Percentiles rank a stretch among this genome's conserved stretches.
phyloP scores from a whole-genome alignment of 345 rosid genomes.

The Balakata baccata region DNA sequence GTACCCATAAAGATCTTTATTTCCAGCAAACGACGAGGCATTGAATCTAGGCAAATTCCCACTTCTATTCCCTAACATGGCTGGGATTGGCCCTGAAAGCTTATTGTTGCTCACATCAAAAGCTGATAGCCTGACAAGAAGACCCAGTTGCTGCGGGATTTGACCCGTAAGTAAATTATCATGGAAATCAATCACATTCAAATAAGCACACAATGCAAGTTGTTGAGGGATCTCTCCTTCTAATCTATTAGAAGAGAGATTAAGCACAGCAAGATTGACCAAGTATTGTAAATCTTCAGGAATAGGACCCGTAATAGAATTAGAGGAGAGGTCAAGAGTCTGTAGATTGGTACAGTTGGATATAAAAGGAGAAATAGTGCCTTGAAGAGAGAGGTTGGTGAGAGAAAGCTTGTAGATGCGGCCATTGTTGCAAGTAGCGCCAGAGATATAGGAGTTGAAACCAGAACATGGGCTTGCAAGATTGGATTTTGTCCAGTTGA shows the following conservation, averaged over 20 bases:
- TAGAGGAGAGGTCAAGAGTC: conserved; percentile 85
- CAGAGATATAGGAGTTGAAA: conserved; percentile 64
- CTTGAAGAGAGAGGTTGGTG: conserved; percentile 63
- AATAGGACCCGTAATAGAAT: conserved; percentile 66
- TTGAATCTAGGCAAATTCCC: conserved; percentile 70
- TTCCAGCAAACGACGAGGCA: conserved; percentile 63
- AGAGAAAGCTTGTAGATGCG: conserved; percentile 91
- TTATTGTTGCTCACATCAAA: conserved; percentile 75
- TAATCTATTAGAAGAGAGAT: conserved; percentile 79
- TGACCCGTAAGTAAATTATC: conserved; percentile 62
- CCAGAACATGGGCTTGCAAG: conserved; percentile 70
- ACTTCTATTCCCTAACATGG: conserved; percentile 53
- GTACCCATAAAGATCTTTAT: conserved; percentile 78
- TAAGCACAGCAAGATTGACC: conserved; percentile 84
- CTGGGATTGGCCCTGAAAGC: conserved; percentile 74
- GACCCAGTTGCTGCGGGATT: conserved; percentile 69
- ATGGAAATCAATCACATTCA: conserved; percentile 89
- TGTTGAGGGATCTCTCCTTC: conserved; percentile 74
- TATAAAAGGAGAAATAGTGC: conserved; percentile 70
- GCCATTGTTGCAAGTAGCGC: conserved; percentile 89
- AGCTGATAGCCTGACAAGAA: conserved; percentile 59
- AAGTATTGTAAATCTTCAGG: conserved; percentile 67
- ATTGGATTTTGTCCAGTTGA: conserved; percentile 68
- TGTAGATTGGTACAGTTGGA: conserved; percentile 91
- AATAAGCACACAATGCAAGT: conserved; percentile 72